A percentile compares a stretch with the other conserved stretches of the same genome.
Conservation (phyloP, 2,329 filamentous ascomycete species). For the Fusarium nanum region DNA sequence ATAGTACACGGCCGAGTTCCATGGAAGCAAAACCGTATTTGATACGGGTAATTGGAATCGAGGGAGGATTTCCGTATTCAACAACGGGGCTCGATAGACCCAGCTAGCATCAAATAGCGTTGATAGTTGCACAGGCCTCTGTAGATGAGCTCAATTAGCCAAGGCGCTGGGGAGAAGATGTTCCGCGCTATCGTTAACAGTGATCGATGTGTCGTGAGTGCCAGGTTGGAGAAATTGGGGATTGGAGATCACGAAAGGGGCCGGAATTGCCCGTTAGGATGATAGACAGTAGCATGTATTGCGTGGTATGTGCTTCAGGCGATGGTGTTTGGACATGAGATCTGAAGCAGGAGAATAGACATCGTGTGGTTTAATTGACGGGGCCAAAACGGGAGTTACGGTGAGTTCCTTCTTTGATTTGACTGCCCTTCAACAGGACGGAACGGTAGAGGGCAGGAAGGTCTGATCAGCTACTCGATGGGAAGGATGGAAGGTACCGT, state of each 20-base stretch:
- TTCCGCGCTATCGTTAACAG: neutral
- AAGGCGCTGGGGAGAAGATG: slow-evolving; percentile 14
- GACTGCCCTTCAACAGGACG: neutral
- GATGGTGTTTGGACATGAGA: neutral
- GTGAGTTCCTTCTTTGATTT: neutral
- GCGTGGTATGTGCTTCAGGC: neutral
- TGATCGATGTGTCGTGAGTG: neutral
- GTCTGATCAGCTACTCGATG: no score
- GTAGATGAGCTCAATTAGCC: slow-evolving; percentile 19
- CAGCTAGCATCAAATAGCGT: slow-evolving; percentile 33
- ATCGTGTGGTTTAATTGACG: neutral
- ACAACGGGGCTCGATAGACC: slow-evolving; percentile 17
- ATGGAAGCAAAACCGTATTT: slow-evolving; percentile 17
- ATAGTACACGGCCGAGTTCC: slow-evolving; percentile 20
- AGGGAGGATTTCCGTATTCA: slow-evolving; percentile 12
- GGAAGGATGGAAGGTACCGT: slow-evolving; percentile 8
- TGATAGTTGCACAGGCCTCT: slow-evolving; percentile 22
- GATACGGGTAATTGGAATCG: slow-evolving; percentile 7
- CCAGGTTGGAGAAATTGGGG: slow-evolving; percentile 9
- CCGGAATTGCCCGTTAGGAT: slow-evolving; percentile 1
- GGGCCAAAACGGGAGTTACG: slow-evolving; percentile 7
- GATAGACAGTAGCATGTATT: neutral
- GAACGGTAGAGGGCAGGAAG: neutral
- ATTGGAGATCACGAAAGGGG: slow-evolving; percentile 14
- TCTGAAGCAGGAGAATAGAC: neutral